A percentile compares a stretch with the other conserved stretches of the same genome.
These are phyloP conservation scores for Metarhizium rileyi DNA, from an alignment of 2,329 filamentous ascomycete species.

Conservation along the genomic window DNA sequence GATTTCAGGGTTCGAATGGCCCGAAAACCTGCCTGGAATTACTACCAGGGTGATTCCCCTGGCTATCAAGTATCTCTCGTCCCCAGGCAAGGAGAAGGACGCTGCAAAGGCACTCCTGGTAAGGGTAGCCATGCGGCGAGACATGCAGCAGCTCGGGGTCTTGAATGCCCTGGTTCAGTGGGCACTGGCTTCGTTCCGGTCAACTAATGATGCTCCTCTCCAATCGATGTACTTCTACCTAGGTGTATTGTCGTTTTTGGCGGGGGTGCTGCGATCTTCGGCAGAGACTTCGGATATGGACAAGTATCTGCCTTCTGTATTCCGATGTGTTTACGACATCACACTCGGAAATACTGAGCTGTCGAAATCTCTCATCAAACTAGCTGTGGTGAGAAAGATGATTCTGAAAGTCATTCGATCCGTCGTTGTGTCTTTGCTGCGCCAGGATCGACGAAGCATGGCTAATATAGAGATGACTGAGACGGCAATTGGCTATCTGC, in stretches of 20 bases:
- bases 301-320: constrained; percentile 54
- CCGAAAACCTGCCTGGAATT: constrained; percentile 55
- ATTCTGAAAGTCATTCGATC: constrained; percentile 78
- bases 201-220: constrained; percentile 23
- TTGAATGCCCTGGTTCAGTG: constrained; percentile 59
- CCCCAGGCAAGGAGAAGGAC: constrained; percentile 78
- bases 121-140: constrained; percentile 68
- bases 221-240: constrained; percentile 64
- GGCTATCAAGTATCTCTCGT: constrained; percentile 60
- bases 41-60: constrained; percentile 61
- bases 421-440: constrained; percentile 56
- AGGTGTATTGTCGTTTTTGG: constrained; percentile 70
- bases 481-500: constrained; percentile 69
- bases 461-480: constrained; percentile 54
- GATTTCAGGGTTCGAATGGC: constrained; percentile 44
- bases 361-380: constrained; percentile 50
- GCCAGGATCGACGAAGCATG: constrained; percentile 34
- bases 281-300: constrained; percentile 67
- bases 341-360: constrained; percentile 38
- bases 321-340: constrained; percentile 52
- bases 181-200: constrained; percentile 53
- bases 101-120: constrained; percentile 79
- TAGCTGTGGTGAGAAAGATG: constrained; percentile 71
- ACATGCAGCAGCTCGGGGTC: constrained; percentile 75
- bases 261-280: constrained; percentile 59